A percentile compares a stretch with the other conserved stretches of the same genome.
These are phyloP conservation scores for Alliaria petiolata DNA, from an alignment of 345 rosid genomes.

Conservation along the genomic window DNA sequence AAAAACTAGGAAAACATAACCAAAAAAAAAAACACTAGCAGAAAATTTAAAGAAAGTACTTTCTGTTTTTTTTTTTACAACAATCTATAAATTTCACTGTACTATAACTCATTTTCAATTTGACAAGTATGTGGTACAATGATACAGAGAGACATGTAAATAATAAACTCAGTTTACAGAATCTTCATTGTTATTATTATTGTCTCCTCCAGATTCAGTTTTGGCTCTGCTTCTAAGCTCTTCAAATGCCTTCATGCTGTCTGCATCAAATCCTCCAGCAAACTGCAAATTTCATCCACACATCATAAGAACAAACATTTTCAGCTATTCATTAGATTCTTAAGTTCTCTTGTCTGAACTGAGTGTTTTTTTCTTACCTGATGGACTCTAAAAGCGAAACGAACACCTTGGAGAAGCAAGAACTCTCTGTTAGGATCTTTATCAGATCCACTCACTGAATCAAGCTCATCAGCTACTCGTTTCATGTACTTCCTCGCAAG, in stretches of 20 bases:
- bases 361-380: constrained; percentile 50
- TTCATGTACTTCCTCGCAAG: constrained; percentile 95
- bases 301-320: background rate
- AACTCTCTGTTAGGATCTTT: constrained; percentile 95
- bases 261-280: constrained; percentile 97
- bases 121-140: constrained; percentile 11
- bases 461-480: constrained; percentile 86
- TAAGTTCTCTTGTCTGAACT: background rate
- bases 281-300: constrained; percentile 46
- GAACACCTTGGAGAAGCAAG: constrained; percentile 86
- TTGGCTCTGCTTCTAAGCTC: constrained; percentile 73
- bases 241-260: constrained; percentile 98
- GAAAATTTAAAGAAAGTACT: too few species aligned
- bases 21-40: background rate
- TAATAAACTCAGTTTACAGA: constrained; percentile 22
- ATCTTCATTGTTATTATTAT: constrained; percentile 2
- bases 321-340: too few species aligned
- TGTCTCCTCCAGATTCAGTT: constrained; percentile 44
- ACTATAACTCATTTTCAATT: constrained; percentile 12
- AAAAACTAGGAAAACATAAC: background rate
- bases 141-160: background rate
- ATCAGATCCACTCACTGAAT: constrained; percentile 65
- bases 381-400: constrained; percentile 95
- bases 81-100: constrained; percentile 23
- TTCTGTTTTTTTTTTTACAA: too few species aligned